These are phyloP conservation scores for Steccherinum ochraceum DNA, from an alignment of 768 basidiomycete genomes.

Conservation along the genomic window DNA sequence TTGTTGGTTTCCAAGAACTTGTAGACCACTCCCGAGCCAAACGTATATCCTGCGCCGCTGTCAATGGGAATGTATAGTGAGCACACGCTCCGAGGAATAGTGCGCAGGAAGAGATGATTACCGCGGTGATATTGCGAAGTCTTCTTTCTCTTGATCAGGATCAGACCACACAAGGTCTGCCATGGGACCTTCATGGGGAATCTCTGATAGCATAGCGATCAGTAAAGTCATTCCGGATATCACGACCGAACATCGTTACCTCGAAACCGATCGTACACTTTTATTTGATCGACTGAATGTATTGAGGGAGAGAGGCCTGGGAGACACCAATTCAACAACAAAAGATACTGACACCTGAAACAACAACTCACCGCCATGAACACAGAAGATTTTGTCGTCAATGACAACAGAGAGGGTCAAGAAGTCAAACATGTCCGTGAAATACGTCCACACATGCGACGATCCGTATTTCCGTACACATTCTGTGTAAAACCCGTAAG, in stretches of 20 bases:
- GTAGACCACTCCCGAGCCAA: constrained; percentile 95
- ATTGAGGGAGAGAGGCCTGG: constrained; percentile 94
- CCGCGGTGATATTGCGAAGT: constrained; percentile 98
- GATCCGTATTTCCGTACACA: constrained; percentile 96
- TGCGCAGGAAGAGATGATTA: constrained; percentile 28
- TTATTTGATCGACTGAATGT: constrained; percentile 99
- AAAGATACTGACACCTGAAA: background rate
- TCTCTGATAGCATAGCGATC: constrained; percentile 56
- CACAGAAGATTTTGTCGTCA: constrained; percentile 98
- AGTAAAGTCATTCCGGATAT: background rate
- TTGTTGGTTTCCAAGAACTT: constrained; percentile 95
- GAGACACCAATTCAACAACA: constrained; percentile 4
- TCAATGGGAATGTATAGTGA: background rate
- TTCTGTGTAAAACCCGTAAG: constrained; percentile 98
- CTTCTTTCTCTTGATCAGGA: constrained; percentile 98
- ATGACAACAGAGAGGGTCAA: constrained; percentile 96
- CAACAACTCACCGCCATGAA: constrained; percentile 83
- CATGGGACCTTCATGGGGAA: constrained; percentile 99
- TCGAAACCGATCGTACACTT: constrained; percentile 97
- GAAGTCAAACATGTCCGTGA: constrained; percentile 99
- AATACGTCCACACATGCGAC: constrained; percentile 96
- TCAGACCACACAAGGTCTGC: constrained; percentile 99
- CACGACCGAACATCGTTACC: constrained; percentile 37
- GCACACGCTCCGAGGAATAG: constrained; percentile 53
- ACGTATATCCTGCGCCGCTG: constrained; percentile 98